These are phyloP conservation scores for Ascosphaera pollenicola DNA, from an alignment of 2,329 filamentous ascomycete genomes.

Conservation along the genomic window DNA sequence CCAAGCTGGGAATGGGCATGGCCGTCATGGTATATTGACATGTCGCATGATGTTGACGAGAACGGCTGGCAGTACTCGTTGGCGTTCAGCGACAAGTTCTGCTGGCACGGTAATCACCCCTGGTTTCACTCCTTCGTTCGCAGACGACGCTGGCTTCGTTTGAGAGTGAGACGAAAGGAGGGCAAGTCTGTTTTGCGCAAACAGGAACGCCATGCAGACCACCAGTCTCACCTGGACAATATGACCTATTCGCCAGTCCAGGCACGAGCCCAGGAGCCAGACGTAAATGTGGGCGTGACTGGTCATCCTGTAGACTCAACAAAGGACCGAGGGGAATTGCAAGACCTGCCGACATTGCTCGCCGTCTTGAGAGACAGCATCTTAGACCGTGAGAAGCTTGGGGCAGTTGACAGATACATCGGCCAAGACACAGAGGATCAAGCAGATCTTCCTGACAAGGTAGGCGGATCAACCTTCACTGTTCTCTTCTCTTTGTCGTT, in stretches of 20 bases:
- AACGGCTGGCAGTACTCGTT: constrained; percentile 96
- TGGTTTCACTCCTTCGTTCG: constrained; percentile 97
- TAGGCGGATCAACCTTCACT: constrained; percentile 9
- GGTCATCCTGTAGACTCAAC: constrained; percentile 8
- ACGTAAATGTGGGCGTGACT: not conserved
- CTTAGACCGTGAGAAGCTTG: constrained; percentile 82
- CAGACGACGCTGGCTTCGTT: constrained; percentile 66
- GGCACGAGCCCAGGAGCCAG: not conserved
- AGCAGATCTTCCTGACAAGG: constrained; percentile 44
- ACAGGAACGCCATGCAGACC: not conserved
- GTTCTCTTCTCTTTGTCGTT: not conserved
- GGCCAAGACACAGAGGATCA: constrained; percentile 54
- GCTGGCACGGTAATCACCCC: constrained; percentile 69
- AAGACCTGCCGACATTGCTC: constrained; percentile 47
- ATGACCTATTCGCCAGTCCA: constrained; percentile 18
- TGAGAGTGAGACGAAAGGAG: constrained; percentile 41
- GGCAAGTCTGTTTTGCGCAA: constrained; percentile 1
- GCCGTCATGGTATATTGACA: constrained; percentile 51
- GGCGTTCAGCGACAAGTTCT: constrained; percentile 50
- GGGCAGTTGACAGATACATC: constrained; percentile 65
- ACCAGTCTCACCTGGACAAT: not conserved
- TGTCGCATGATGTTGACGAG: constrained; percentile 64
- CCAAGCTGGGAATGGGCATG: constrained; percentile 85
- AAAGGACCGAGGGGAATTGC: constrained; percentile 28
- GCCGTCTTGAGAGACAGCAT: constrained; percentile 41